Evolutionary conservation across 306 rosid genomes (phyloP).

Genomic region (Benincasa hispida): DNA sequence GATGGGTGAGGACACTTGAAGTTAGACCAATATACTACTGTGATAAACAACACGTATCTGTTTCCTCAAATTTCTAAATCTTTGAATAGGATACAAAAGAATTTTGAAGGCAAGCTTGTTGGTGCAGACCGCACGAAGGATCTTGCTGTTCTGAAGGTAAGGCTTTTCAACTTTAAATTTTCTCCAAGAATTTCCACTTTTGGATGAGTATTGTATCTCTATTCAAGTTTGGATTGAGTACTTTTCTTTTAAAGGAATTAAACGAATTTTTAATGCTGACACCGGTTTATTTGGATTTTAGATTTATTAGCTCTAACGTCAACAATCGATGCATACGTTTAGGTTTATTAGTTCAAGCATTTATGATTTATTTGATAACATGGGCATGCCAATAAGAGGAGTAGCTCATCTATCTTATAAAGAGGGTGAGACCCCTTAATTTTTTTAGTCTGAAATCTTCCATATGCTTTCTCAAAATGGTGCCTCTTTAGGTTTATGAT

Average conservation of each 20-base stretch:
- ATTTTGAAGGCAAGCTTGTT: slow-evolving; percentile 79
- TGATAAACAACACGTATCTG: background rate
- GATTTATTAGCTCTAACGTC: background rate
- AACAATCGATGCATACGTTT: background rate
- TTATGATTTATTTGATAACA: background rate
- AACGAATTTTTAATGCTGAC: background rate
- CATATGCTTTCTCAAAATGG: too few relatives aligned
- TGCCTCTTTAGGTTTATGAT: too few relatives aligned
- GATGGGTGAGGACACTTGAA: slow-evolving; percentile 59
- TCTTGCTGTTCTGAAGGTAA: slow-evolving; percentile 83
- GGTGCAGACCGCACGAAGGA: slow-evolving; percentile 98
- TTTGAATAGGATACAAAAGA: slow-evolving; percentile 50
- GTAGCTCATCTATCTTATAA: too few relatives aligned
- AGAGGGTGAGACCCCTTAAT: too few relatives aligned
- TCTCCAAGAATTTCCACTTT: background rate
- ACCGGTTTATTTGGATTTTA: too few relatives aligned
- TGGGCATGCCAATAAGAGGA: too few relatives aligned
- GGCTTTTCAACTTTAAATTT: background rate
- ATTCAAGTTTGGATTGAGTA: background rate
- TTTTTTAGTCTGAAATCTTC: too few relatives aligned
- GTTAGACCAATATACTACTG: background rate
- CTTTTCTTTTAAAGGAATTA: background rate
- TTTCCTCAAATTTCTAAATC: slow-evolving; percentile 12
- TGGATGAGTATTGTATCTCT: background rate
- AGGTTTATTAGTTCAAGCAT: background rate